Evolutionary conservation across 257 asterid genomes (phyloP).

Genomic region (Solanum acaule): DNA sequence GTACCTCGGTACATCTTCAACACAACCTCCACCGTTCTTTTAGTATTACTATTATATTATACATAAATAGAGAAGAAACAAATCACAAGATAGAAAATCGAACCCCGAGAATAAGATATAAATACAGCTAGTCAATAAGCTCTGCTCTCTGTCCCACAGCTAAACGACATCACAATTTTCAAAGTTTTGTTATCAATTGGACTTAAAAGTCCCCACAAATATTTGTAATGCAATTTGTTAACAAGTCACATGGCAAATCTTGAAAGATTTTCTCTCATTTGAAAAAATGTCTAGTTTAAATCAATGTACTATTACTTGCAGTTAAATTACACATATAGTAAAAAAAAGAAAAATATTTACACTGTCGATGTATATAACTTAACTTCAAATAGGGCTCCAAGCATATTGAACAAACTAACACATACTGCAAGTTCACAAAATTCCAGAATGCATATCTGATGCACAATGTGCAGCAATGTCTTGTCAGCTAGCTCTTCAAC

Average conservation of each 20-base stretch:
- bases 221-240: background rate
- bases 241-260: background rate
- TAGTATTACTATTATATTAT: background rate
- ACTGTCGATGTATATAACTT: accelerated
- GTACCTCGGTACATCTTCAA: background rate
- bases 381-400: background rate
- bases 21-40: background rate
- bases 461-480: background rate
- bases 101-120: background rate
- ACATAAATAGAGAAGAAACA: background rate
- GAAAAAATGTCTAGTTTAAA: background rate
- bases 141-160: background rate
- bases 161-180: background rate
- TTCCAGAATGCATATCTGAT: background rate
- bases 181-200: background rate
- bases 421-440: background rate
- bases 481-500: background rate
- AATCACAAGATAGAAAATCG: background rate
- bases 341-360: too few relatives aligned
- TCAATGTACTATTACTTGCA: background rate
- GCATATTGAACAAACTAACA: background rate
- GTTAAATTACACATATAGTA: background rate
- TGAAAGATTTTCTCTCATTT: background rate
- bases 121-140: background rate
- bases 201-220: background rate